A percentile compares a stretch with the other conserved stretches of the same genome.
phyloP scores from a whole-genome alignment of 2,329 filamentous ascomycete genomes.

The Pyricularia pennisetigena region DNA sequence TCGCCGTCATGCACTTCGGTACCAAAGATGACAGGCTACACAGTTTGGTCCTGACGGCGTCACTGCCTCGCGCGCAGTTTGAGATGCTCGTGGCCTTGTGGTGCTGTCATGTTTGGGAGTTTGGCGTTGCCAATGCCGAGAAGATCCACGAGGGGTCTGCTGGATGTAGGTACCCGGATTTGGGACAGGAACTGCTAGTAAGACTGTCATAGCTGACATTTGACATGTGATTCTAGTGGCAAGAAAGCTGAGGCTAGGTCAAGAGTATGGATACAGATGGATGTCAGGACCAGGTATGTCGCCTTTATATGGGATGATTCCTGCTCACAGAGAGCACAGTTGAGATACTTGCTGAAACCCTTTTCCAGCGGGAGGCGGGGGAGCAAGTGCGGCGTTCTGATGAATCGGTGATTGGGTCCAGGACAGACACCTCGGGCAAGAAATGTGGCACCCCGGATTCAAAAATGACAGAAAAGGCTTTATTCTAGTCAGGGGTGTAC shows the following conservation, averaged over 20 bases:
- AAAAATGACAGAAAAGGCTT: background rate
- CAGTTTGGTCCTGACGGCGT: background rate
- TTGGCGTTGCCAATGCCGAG: background rate
- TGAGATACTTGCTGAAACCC: background rate
- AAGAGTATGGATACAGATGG: background rate
- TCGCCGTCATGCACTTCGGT: background rate
- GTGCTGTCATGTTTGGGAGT: conserved; percentile 2
- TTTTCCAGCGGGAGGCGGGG: background rate
- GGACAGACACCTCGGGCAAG: background rate
- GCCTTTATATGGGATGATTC: background rate
- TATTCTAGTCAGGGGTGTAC: background rate
- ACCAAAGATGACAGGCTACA: background rate
- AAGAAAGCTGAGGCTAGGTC: background rate
- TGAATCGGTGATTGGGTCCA: background rate
- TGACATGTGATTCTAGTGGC: background rate
- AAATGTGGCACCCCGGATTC: background rate
- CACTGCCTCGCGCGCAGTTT: background rate
- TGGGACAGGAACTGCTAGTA: background rate
- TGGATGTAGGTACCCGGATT: background rate
- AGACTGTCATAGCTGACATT: no score
- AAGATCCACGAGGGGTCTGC: background rate
- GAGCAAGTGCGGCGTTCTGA: background rate
- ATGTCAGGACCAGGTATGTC: background rate
- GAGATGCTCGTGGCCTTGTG: conserved; percentile 2
- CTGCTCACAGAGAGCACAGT: no score